These are phyloP conservation scores for Fraxinus latifolia DNA, from an alignment of 305 asterid genomes.

Conservation along the genomic window DNA sequence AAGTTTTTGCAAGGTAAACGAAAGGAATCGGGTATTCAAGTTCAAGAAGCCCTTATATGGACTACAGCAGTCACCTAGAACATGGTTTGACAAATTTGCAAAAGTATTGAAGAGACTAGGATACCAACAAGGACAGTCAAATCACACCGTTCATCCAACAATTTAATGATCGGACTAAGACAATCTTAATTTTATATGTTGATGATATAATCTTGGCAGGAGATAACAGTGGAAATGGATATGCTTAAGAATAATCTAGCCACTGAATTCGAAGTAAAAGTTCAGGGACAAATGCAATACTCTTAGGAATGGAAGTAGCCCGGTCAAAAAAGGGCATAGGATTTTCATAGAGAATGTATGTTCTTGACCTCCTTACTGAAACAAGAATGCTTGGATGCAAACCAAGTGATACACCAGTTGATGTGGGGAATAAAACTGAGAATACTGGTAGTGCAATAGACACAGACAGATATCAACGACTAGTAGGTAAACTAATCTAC, in stretches of 20 bases:
- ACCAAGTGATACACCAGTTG: background rate
- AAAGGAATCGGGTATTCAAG: background rate
- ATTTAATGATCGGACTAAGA: background rate
- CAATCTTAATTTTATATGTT: background rate
- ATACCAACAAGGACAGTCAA: background rate
- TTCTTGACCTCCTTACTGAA: background rate
- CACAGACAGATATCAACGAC: background rate
- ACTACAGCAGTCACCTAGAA: background rate
- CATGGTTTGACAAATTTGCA: background rate
- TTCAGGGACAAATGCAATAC: background rate
- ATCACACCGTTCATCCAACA: background rate
- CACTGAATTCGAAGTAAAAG: background rate
- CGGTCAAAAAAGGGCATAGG: background rate
- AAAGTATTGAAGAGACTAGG: background rate
- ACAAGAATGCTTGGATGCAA: background rate
- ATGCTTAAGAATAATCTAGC: background rate
- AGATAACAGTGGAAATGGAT: background rate
- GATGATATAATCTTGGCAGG: background rate
- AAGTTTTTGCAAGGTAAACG: background rate
- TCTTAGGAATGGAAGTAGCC: background rate
- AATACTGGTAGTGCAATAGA: background rate
- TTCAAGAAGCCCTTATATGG: background rate
- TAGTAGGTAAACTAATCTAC: background rate
- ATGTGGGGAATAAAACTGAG: background rate
- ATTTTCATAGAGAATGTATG: background rate